phyloP scores from a whole-genome alignment of 495 filamentous ascomycete species.

The Evernia prunastri region DNA sequence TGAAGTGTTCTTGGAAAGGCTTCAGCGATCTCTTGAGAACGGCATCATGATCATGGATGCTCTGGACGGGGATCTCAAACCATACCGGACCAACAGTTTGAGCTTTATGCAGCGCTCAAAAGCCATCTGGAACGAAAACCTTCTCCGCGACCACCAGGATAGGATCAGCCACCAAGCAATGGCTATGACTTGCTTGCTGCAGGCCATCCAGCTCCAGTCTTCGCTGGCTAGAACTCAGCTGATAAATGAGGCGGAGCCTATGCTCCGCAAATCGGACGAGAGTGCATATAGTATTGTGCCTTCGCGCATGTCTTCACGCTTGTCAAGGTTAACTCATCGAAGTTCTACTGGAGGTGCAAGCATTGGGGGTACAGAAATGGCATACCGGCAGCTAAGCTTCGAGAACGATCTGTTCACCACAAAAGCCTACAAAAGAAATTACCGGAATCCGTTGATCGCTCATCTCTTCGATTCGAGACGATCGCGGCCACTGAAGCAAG shows the following conservation, averaged over 20 bases:
- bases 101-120: conserved; percentile 30
- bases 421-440: conserved; percentile 11
- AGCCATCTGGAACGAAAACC: conserved; percentile 41
- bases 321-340: neutral
- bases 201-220: conserved; percentile 31
- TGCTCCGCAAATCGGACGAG: conserved; percentile 13
- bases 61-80: conserved; percentile 35
- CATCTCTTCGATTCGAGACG: neutral
- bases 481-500: neutral
- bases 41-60: conserved; percentile 38
- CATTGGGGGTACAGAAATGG: neutral
- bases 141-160: conserved; percentile 36
- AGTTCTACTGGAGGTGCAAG: neutral
- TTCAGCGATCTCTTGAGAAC: conserved; percentile 37
- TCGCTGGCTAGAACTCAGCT: neutral
- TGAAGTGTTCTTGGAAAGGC: conserved; percentile 31
- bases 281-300: conserved; percentile 17
- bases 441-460: neutral
- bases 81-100: conserved; percentile 8
- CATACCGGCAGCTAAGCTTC: conserved; percentile 13
- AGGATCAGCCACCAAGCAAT: conserved; percentile 36
- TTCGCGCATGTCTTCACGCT: conserved; percentile 9
- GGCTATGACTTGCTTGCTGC: conserved; percentile 40
- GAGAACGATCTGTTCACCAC: conserved; percentile 16
- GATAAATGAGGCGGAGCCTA: neutral